phyloP scores from a whole-genome alignment of 176 grass and related monocot genomes.

The Areca catechu region DNA sequence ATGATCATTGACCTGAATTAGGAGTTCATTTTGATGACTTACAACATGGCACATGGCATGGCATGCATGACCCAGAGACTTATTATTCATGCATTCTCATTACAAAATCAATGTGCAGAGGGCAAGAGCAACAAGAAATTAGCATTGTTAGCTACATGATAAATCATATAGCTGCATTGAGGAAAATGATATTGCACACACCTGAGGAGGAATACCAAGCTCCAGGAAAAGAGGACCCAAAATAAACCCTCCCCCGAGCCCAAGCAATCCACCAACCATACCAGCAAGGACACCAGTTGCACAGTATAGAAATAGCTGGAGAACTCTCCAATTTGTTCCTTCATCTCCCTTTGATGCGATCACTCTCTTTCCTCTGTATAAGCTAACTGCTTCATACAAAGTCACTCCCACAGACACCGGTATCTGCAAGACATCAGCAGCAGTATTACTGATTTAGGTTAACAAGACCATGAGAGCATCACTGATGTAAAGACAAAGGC shows the following conservation, averaged over 20 bases:
- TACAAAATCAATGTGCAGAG: no score
- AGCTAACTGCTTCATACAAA: conserved; percentile 12
- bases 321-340: neutral
- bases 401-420: conserved; percentile 7
- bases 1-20: no score
- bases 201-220: conserved; percentile 15
- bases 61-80: no score
- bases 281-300: conserved; percentile 2
- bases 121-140: no score
- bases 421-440: neutral
- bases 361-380: conserved; percentile 12
- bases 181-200: neutral
- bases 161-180: no score
- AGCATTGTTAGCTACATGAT: no score
- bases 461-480: no score
- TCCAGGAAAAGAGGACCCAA: conserved; percentile 17
- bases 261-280: conserved; percentile 14
- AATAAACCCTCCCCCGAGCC: conserved; percentile 18
- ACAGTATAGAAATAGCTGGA: conserved; percentile 1
- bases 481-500: no score
- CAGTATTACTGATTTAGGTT: no score
- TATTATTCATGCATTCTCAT: no score
- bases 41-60: no score
- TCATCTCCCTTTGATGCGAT: conserved; percentile 7
- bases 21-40: no score